A percentile compares a stretch with the other conserved stretches of the same genome.
Evolutionary conservation across 345 rosid species (phyloP).

Genomic region (Euphorbia lathyris): DNA sequence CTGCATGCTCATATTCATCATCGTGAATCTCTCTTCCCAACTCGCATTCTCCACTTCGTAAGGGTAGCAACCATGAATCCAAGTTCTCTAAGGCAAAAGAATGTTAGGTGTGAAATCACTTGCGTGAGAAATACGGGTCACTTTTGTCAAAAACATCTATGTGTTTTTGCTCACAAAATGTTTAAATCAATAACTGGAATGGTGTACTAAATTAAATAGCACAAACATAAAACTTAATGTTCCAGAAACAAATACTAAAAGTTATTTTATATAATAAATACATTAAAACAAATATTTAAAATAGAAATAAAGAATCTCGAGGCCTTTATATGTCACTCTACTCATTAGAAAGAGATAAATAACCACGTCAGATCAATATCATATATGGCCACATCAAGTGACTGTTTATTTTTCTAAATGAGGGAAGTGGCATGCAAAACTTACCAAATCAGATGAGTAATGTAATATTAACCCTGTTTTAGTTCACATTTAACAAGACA

Average conservation of each 20-base stretch:
- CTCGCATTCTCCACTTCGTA: conserved; percentile 38
- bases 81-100: conserved; percentile 16
- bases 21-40: conserved; percentile 31
- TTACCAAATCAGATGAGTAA: too few species aligned
- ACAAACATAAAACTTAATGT: not conserved
- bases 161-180: too few species aligned
- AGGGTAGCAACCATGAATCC: conserved; percentile 76
- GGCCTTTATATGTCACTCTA: not conserved
- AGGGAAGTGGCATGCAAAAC: too few species aligned
- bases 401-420: too few species aligned
- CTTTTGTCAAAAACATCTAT: not conserved
- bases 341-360: too few species aligned
- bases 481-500: too few species aligned
- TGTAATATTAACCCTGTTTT: too few species aligned
- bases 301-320: not conserved
- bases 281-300: not conserved
- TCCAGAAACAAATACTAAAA: not conserved
- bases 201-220: not conserved
- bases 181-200: not conserved
- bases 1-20: conserved; percentile 55
- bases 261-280: not conserved
- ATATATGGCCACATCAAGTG: too few species aligned
- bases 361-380: too few species aligned
- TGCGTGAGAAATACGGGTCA: not conserved
- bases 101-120: not conserved